A percentile compares a stretch with the other conserved stretches of the same genome.
Evolutionary conservation across 345 rosid genomes (phyloP).

Genomic region (Pistacia atlantica): DNA sequence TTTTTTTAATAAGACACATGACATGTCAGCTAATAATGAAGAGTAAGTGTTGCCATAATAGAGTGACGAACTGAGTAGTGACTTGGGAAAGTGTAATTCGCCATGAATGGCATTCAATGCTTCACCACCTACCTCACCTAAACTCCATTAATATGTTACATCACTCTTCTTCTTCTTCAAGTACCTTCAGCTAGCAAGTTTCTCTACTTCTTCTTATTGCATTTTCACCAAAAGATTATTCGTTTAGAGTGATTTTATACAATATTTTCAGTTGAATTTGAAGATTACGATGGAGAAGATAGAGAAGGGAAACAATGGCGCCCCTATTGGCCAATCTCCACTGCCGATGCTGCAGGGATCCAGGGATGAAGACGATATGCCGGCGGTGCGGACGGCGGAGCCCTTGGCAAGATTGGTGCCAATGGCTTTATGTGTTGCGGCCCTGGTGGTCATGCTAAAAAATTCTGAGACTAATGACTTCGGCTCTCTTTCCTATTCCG

Average conservation of each 20-base stretch:
- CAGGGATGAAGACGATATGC: constrained; percentile 6
- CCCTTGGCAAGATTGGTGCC: constrained; percentile 57
- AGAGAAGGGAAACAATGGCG: constrained; percentile 15
- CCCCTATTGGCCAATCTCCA: constrained; percentile 15
- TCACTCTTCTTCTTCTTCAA: background rate
- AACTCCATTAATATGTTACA: background rate
- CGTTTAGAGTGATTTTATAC: no score
- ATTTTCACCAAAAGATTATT: background rate
- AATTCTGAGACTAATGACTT: constrained; percentile 61
- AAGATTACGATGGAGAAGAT: constrained; percentile 21
- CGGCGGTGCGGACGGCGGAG: constrained; percentile 43
- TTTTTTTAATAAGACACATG: no score
- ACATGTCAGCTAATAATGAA: no score
- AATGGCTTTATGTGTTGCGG: constrained; percentile 57
- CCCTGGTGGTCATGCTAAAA: constrained; percentile 73
- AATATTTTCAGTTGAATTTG: background rate
- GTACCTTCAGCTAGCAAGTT: background rate
- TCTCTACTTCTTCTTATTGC: background rate
- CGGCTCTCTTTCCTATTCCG: constrained; percentile 79
- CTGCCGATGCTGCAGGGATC: constrained; percentile 14
- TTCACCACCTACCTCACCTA: background rate
- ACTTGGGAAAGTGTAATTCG: background rate
- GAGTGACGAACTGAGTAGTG: no score
- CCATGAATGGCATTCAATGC: constrained; percentile 16
- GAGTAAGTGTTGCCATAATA: no score